These are phyloP conservation scores for Beauveria varroae DNA, from an alignment of 2,329 filamentous ascomycete species.

Conservation along the genomic window DNA sequence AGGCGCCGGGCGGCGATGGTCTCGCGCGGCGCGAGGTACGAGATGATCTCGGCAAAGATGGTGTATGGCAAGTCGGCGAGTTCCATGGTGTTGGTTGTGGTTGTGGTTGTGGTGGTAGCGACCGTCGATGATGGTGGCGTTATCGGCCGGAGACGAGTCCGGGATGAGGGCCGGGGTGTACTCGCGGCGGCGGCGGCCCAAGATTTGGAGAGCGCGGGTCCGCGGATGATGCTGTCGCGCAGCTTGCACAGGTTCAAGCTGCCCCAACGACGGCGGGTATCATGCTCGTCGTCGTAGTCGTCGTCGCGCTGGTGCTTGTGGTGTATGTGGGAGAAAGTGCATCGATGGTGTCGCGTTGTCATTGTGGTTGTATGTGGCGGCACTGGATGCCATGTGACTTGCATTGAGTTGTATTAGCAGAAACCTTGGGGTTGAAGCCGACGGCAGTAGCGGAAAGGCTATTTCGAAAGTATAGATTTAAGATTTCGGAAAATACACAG, in stretches of 20 bases:
- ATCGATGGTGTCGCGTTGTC: too few relatives aligned
- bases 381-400: background rate
- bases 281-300: background rate
- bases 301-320: too few relatives aligned
- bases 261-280: background rate
- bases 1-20: conserved; percentile 45
- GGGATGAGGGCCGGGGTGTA: background rate
- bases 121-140: background rate
- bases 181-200: background rate
- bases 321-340: background rate
- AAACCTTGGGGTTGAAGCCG: too few relatives aligned
- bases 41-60: conserved; percentile 47
- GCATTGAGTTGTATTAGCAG: background rate
- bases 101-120: background rate
- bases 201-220: background rate
- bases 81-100: conserved; percentile 19
- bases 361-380: background rate
- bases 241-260: background rate
- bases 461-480: too few relatives aligned
- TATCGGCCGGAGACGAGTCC: background rate
- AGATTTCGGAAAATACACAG: too few relatives aligned
- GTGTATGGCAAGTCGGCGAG: conserved; percentile 46
- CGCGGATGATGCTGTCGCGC: background rate
- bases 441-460: too few relatives aligned
- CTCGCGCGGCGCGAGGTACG: conserved; percentile 41